Evolutionary conservation across 2,329 filamentous ascomycete species (phyloP).

Genomic region (Drechslerella coelobrocha): DNA sequence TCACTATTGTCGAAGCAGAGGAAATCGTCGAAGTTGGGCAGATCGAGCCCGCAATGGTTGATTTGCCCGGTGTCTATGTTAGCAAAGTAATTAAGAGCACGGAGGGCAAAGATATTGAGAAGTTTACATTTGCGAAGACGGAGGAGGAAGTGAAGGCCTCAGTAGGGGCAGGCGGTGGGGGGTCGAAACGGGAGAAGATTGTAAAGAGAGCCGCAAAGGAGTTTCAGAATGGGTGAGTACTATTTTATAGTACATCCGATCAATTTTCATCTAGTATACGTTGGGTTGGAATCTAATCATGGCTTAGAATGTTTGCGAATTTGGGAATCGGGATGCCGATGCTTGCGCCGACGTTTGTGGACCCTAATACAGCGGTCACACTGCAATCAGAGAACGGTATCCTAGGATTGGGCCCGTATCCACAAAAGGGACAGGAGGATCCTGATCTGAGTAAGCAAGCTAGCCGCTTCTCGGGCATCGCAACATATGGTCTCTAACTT

Average conservation of each 20-base stretch:
- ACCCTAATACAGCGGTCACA: slow-evolving; percentile 72
- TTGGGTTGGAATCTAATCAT: too few species aligned
- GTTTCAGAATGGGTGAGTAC: slow-evolving; percentile 72
- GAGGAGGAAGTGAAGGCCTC: slow-evolving; percentile 58
- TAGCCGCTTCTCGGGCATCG: slow-evolving; percentile 55
- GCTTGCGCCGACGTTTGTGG: slow-evolving; percentile 78
- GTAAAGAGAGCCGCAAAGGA: slow-evolving; percentile 79
- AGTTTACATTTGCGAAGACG: slow-evolving; percentile 65
- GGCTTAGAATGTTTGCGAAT: slow-evolving; percentile 69
- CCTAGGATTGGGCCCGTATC: slow-evolving; percentile 81
- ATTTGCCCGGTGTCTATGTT: slow-evolving; percentile 82
- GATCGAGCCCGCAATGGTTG: slow-evolving; percentile 75
- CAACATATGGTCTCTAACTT: neutral
- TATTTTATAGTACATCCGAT: too few species aligned
- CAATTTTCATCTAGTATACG: too few species aligned
- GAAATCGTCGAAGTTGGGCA: slow-evolving; percentile 78
- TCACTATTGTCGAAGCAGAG: slow-evolving; percentile 84
- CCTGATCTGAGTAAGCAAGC: slow-evolving; percentile 57
- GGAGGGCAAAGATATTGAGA: slow-evolving; percentile 74
- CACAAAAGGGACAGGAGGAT: slow-evolving; percentile 74
- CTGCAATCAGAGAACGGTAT: slow-evolving; percentile 88
- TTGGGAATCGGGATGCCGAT: slow-evolving; percentile 85
- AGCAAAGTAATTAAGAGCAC: slow-evolving; percentile 80
- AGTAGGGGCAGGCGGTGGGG: slow-evolving; percentile 59
- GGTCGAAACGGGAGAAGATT: slow-evolving; percentile 72